These are phyloP conservation scores for Monascus ruber DNA, from an alignment of 2,329 filamentous ascomycete species.

Conservation along the genomic window DNA sequence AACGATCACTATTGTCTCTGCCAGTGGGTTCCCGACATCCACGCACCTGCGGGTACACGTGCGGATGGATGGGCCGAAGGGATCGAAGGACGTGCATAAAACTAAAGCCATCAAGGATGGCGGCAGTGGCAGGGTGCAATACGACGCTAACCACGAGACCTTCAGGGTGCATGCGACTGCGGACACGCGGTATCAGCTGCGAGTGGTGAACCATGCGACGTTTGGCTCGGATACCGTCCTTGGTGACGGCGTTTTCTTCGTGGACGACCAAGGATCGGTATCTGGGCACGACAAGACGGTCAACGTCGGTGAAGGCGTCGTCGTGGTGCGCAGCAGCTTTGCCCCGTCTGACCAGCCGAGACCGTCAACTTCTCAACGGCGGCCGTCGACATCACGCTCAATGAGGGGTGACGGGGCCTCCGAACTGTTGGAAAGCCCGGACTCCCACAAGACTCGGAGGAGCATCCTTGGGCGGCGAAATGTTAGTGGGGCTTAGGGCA, in stretches of 20 bases:
- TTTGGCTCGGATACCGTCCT: conserved; percentile 76
- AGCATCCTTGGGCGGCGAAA: conserved; percentile 37
- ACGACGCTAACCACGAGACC: conserved; percentile 54
- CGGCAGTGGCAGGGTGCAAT: conserved; percentile 52
- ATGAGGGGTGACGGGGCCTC: conserved; percentile 15
- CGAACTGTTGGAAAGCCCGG: conserved; percentile 26
- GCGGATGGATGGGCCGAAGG: conserved; percentile 55
- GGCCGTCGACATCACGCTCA: conserved; percentile 27
- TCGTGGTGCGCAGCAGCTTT: conserved; percentile 66
- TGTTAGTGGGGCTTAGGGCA: conserved; percentile 18
- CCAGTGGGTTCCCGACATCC: conserved; percentile 62
- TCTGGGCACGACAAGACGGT: conserved; percentile 60
- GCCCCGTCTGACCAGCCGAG: conserved; percentile 35
- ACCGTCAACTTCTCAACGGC: conserved; percentile 4
- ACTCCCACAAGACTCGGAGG: conserved; percentile 32
- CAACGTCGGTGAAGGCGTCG: conserved; percentile 58
- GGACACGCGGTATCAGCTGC: conserved; percentile 75
- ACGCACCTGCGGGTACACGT: conserved; percentile 70
- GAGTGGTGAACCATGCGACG: conserved; percentile 73
- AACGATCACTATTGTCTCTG: conserved; percentile 66
- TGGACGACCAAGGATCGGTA: conserved; percentile 65
- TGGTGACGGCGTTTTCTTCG: conserved; percentile 77
- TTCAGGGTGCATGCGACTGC: conserved; percentile 64
- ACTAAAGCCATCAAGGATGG: conserved; percentile 75
- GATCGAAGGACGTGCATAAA: conserved; percentile 71